These are phyloP conservation scores for Chalciporus piperatus DNA, from an alignment of 768 basidiomycete genomes.

Conservation along the genomic window DNA sequence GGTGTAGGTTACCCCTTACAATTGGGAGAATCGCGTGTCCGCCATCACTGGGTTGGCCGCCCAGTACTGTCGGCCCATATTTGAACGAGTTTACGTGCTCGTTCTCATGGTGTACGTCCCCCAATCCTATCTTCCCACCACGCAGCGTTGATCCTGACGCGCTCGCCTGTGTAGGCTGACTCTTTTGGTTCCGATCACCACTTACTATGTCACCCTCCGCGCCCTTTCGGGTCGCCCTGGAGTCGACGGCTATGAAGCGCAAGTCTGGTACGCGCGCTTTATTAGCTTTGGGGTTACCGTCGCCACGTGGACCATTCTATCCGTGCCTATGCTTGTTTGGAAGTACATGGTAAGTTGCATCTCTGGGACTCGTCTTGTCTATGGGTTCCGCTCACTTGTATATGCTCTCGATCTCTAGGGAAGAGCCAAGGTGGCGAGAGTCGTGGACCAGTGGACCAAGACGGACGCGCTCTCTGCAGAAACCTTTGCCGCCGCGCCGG, in stretches of 20 bases:
- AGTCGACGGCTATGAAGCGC: constrained; percentile 8
- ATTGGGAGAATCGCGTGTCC: constrained; percentile 43
- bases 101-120: constrained; percentile 39
- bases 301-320: constrained; percentile 38
- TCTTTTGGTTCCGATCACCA: constrained; percentile 38
- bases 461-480: constrained; percentile 34
- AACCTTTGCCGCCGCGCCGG: constrained; percentile 28
- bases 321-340: constrained; percentile 44
- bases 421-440: constrained; percentile 34
- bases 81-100: constrained; percentile 44
- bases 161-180: constrained; percentile 28
- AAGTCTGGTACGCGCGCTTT: constrained; percentile 35
- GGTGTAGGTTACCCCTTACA: constrained; percentile 39
- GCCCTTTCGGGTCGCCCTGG: constrained; percentile 2
- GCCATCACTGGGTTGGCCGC: constrained; percentile 35
- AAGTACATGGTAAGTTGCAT: constrained; percentile 39
- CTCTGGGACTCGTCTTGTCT: background rate
- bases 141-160: background rate
- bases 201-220: constrained; percentile 35
- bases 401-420: constrained; percentile 33
- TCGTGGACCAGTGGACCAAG: constrained; percentile 40
- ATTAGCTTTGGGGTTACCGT: constrained; percentile 37
- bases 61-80: constrained; percentile 40
- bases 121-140: background rate
- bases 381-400: background rate